A percentile compares a stretch with the other conserved stretches of the same genome.
These are phyloP conservation scores for Leavenworthia alabamica DNA, from an alignment of 345 rosid genomes.

Conservation along the genomic window DNA sequence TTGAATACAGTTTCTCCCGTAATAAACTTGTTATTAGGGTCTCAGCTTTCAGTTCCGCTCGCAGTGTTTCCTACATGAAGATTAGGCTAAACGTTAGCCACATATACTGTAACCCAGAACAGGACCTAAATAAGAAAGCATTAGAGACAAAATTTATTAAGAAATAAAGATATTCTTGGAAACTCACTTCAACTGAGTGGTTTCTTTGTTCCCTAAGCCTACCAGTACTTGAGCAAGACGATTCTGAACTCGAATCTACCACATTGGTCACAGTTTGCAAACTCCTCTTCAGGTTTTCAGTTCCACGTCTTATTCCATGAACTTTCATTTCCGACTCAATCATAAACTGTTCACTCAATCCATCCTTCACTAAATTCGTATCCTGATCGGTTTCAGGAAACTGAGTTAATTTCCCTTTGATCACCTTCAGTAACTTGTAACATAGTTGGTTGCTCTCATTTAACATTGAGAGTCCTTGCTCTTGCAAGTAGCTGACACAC, in stretches of 20 bases:
- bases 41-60: slow-evolving; percentile 67
- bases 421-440: slow-evolving; percentile 56
- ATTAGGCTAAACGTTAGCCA: slow-evolving; percentile 12
- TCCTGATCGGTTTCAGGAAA: slow-evolving; percentile 42
- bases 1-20: slow-evolving; percentile 76
- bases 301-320: slow-evolving; percentile 62
- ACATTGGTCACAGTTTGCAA: slow-evolving; percentile 54
- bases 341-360: slow-evolving; percentile 59
- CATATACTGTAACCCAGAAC: not conserved
- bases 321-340: slow-evolving; percentile 67
- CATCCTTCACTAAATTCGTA: slow-evolving; percentile 26
- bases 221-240: slow-evolving; percentile 11
- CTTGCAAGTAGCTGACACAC: slow-evolving; percentile 62
- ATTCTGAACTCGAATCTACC: slow-evolving; percentile 37
- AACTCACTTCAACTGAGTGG: slow-evolving; percentile 56
- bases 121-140: not conserved
- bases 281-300: slow-evolving; percentile 66
- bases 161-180: not conserved
- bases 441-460: slow-evolving; percentile 53
- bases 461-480: slow-evolving; percentile 67
- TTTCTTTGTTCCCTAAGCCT: slow-evolving; percentile 33
- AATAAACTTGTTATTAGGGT: slow-evolving; percentile 60
- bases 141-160: not conserved
- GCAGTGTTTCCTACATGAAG: slow-evolving; percentile 48
- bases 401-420: slow-evolving; percentile 49